A percentile compares a stretch with the other conserved stretches of the same genome.
Conservation (phyloP, 768 basidiomycete species). For the Suillus weaverae region DNA sequence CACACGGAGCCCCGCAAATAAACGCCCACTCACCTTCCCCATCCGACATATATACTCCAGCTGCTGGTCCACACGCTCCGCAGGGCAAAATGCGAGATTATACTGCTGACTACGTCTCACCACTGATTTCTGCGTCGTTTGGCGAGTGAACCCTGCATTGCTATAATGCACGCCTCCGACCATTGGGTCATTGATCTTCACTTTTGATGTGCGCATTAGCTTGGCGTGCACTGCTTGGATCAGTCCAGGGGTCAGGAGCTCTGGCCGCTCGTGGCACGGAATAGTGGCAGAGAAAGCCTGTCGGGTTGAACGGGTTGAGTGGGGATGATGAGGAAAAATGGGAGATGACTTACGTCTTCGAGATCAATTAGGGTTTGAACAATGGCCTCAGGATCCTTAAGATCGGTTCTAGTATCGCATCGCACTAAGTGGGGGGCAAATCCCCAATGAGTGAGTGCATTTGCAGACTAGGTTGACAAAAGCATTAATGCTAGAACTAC, state of each 20-base stretch:
- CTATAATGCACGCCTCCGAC: conserved; percentile 23
- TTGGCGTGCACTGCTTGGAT: conserved; percentile 31
- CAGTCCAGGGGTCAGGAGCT: conserved; percentile 27
- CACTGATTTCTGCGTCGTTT: conserved; percentile 29
- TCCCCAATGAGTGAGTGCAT: conserved; percentile 27
- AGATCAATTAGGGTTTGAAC: conserved; percentile 22
- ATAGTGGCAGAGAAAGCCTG: conserved; percentile 29
- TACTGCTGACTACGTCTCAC: conserved; percentile 33
- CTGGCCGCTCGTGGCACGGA: conserved; percentile 24
- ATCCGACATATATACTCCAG: conserved; percentile 36
- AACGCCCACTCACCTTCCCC: conserved; percentile 25
- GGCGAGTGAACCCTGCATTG: conserved; percentile 32
- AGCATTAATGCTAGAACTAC: not conserved
- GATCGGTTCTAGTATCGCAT: conserved; percentile 23
- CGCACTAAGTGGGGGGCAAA: conserved; percentile 25
- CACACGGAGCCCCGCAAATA: not conserved
- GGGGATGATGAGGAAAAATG: not conserved
- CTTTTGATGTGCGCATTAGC: conserved; percentile 33
- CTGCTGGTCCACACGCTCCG: conserved; percentile 32
- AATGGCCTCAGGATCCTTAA: conserved; percentile 25
- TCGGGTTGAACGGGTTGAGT: not conserved
- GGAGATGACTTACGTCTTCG: conserved; percentile 21
- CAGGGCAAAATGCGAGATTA: conserved; percentile 34
- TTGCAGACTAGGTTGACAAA: conserved; percentile 21
- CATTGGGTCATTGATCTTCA: conserved; percentile 20